phyloP scores from a whole-genome alignment of 2,329 filamentous ascomycete species.

The Hirsutella minnesotensis region DNA sequence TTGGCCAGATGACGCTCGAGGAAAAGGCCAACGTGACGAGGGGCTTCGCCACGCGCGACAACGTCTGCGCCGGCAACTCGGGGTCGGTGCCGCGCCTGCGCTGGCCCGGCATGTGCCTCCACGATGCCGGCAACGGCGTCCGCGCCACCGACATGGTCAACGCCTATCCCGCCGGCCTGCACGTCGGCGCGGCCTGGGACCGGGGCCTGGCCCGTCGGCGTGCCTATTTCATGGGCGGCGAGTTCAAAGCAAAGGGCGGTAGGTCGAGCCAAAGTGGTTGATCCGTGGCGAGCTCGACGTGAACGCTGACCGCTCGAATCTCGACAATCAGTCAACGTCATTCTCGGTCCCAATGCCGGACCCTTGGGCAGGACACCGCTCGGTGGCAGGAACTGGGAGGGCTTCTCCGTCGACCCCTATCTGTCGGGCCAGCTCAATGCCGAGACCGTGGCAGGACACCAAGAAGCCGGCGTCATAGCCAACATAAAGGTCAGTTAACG shows the following conservation, averaged over 20 bases:
- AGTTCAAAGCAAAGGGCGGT: conserved; percentile 45
- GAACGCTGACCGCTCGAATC: conserved; percentile 14
- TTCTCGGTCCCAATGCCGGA: conserved; percentile 59
- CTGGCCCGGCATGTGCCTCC: conserved; percentile 36
- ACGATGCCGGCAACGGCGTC: conserved; percentile 37
- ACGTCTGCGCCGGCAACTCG: conserved; percentile 34
- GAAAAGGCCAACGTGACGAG: conserved; percentile 46
- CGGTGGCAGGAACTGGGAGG: conserved; percentile 66
- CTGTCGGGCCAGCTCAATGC: conserved; percentile 59
- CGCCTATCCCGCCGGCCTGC: conserved; percentile 34
- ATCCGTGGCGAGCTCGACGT: conserved; percentile 60
- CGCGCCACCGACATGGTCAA: conserved; percentile 35
- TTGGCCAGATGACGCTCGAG: conserved; percentile 51
- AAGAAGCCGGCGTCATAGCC: conserved; percentile 68
- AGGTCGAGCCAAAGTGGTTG: conserved; percentile 14
- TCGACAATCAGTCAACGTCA: conserved; percentile 45
- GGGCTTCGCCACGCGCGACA: conserved; percentile 38
- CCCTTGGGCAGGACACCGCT: conserved; percentile 58
- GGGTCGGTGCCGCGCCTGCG: conserved; percentile 31
- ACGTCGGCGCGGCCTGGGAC: conserved; percentile 42
- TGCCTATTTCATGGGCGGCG: conserved; percentile 40
- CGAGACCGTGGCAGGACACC: conserved; percentile 64
- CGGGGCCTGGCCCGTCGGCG: conserved; percentile 37
- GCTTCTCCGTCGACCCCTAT: conserved; percentile 59
- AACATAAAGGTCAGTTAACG: conserved; percentile 47